Percentiles rank a stretch among this genome's conserved stretches.
These are phyloP conservation scores for Trichoderma asperellum DNA, from an alignment of 2,329 filamentous ascomycete species.

Conservation along the genomic window DNA sequence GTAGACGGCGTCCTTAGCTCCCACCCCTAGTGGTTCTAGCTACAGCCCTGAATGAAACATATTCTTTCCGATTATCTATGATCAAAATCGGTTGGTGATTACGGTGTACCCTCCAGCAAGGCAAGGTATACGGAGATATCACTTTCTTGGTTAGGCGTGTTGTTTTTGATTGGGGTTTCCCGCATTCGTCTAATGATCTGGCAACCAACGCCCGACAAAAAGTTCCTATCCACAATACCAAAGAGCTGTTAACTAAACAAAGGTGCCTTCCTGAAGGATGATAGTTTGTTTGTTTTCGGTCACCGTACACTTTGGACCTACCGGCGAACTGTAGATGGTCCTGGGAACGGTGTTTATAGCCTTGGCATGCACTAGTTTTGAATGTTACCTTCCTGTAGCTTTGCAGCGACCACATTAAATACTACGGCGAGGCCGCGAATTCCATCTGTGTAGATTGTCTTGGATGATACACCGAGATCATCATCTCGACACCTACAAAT, in stretches of 20 bases:
- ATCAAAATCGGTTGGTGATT: neutral
- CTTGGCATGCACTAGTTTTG: neutral
- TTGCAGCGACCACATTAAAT: neutral
- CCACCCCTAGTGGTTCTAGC: neutral
- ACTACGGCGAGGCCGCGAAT: neutral
- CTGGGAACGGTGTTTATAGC: neutral
- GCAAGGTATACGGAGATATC: neutral
- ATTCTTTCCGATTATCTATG: neutral
- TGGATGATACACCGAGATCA: neutral
- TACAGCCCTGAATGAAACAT: neutral
- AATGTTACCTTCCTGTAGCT: neutral
- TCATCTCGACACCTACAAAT: neutral
- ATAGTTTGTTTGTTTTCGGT: neutral
- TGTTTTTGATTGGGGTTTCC: neutral
- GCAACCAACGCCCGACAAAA: conserved; percentile 3
- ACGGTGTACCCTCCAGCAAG: neutral
- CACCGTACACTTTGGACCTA: neutral
- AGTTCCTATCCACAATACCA: conserved; percentile 6
- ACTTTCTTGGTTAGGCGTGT: neutral
- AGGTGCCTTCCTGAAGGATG: conserved; percentile 17
- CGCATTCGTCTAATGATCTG: conserved; percentile 3
- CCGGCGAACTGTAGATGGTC: neutral
- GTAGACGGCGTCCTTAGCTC: neutral
- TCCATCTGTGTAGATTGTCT: neutral
- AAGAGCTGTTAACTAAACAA: conserved; percentile 1